Evolutionary conservation across 2,329 filamentous ascomycete species (phyloP).

Genomic region (Arthrobotrys entomopaga): DNA sequence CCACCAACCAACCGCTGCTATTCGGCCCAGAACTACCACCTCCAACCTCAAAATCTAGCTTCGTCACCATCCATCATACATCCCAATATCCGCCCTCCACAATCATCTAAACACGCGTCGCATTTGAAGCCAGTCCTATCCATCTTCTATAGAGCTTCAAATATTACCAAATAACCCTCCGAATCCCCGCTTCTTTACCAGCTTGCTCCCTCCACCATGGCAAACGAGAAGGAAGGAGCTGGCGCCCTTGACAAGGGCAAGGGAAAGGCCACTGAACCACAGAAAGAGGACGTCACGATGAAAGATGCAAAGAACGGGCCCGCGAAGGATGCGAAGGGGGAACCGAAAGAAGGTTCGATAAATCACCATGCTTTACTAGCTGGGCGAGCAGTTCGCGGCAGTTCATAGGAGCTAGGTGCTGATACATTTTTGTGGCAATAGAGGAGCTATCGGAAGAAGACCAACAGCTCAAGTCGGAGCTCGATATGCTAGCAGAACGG

Average conservation of each 20-base stretch:
- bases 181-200: slow-evolving; percentile 59
- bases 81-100: slow-evolving; percentile 12
- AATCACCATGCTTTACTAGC: slow-evolving; percentile 60
- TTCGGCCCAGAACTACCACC: slow-evolving; percentile 14
- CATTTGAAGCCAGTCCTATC: slow-evolving; percentile 24
- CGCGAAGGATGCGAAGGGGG: slow-evolving; percentile 78
- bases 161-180: slow-evolving; percentile 51
- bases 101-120: slow-evolving; percentile 54
- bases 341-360: slow-evolving; percentile 70
- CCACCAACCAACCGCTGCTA: slow-evolving; percentile 27
- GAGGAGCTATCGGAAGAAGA: slow-evolving; percentile 98
- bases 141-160: slow-evolving; percentile 40
- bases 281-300: slow-evolving; percentile 70
- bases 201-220: slow-evolving; percentile 70
- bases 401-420: slow-evolving; percentile 57
- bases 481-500: slow-evolving; percentile 97
- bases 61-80: slow-evolving; percentile 35
- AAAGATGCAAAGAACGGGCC: slow-evolving; percentile 75
- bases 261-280: slow-evolving; percentile 82
- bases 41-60: slow-evolving; percentile 31
- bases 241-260: slow-evolving; percentile 93
- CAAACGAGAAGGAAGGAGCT: slow-evolving; percentile 88
- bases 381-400: slow-evolving; percentile 60
- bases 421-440: slow-evolving; percentile 62
- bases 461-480: slow-evolving; percentile 95